Base-by-base conservation (phyloP, 1,284 basidiomycete genomes). In the Leccinum angustisporum region DNA sequence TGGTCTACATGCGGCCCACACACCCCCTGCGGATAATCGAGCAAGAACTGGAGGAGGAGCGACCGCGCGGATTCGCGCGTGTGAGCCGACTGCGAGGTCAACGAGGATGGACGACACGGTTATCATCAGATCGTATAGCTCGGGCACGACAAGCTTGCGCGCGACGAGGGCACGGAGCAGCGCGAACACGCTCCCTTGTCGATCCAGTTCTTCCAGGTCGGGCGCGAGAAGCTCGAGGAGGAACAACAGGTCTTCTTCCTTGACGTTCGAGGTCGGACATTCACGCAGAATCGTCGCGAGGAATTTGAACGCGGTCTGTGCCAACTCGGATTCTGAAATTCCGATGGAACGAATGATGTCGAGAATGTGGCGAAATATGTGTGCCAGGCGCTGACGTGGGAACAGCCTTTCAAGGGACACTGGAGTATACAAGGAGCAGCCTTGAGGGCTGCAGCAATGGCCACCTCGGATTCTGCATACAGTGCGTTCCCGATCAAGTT, bases 81-180 rank as follows among this genome's bases (percentile, higher is more conserved):
- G 67, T 94, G 91, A 0, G 87, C 76, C 11, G 94, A 94, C 76
- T 99, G 97, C 68, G 86, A 95, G 9, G 95, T 97, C 48, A 99
- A 30, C 94, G 82, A 98, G 90, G 70, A 98, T 88, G 70, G 95
- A 90, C 2, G 94, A 89, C n/a, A 99, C 89, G 65, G 90, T 90
- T 66, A 95, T 93, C 96, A 99, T 98, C 48, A 97, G 79, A 74
- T 99, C 96, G 80, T 99, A 99, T 57, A 99, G 90, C 76, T 99
- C 97, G 1, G 94, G 93, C 1, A 97, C 94, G 51, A 98, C 90
- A 65, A 99, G 93, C 70, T 92, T 92, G 34, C 96, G 88, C 4
- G 90, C 81, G 18, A 99, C 89, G 67, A 99, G 94, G 10, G 95
- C 92, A n/a, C 95, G 88, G 16, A 99, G 85, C 67, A 99, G 85